Base-by-base conservation (phyloP, 2,329 filamentous ascomycete genomes). In the Daldinia eschscholtzii region DNA sequence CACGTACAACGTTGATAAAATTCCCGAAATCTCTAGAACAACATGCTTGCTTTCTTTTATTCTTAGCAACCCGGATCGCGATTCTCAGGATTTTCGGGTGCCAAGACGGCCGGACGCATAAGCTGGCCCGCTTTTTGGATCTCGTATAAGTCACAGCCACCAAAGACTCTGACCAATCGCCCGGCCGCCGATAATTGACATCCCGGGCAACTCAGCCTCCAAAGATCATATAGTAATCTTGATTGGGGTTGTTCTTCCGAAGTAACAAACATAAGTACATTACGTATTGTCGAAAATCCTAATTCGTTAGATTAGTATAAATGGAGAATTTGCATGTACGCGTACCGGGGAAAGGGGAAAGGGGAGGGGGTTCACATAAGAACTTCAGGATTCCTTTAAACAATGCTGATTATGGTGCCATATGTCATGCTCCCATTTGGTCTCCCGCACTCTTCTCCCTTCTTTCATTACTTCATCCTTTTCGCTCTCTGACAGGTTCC, bases 351-450 rank as follows among this genome's bases (percentile, higher is more conserved):
- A n/a, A 35, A 35, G 33, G 10, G 6, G 33, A 9, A 33, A 33
- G 35, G 35, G 35, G 10, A 37, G 35, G 35, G 35, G 3, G 35
- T 12, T 15, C 26, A 18, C 46, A n/a, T 33, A 30, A 33, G 10
- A n/a, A 44, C 23, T 13, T 20, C n/a, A 33, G 37, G n/a, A 41
- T 44, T 28, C 55, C 35, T 57, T 57, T 44, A 28, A 57, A 41
- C 37, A 41, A 57, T 57, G 7, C 55, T 44, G 37, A 55, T 42
- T 30, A 41, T 57, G 55, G 55, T 57, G 55, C 55, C 55, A 57
- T 44, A 6, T 57, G 55, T 57, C 37, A 39, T 23, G 37, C 30
- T 57, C 44, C 55, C 13, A 57, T 42, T 57, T 41, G 55, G 28
- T 12, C 55, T 57, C 44, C 44, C 35, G 30, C 37, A n/a, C 15